Conservation (phyloP, 1,139 yeast genomes). For the Geotrichum phurueaensis region DNA sequence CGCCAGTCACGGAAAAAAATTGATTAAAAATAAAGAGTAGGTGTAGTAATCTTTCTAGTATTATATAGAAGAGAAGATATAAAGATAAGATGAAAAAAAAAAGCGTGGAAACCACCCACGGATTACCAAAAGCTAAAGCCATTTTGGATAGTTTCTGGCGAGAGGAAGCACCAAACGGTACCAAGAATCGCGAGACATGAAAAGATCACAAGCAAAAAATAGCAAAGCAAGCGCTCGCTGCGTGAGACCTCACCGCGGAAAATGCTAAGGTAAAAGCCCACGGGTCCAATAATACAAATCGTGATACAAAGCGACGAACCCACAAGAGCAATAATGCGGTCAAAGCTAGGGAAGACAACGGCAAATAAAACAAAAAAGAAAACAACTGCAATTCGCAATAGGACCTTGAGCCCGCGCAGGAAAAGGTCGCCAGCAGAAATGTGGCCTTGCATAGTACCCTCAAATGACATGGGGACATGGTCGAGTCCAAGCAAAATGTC, state of each 20-base stretch:
- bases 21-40: no score
- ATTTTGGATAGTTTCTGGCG: no score
- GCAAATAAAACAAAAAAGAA: slow-evolving; percentile 46
- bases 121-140: no score
- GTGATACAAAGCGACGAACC: slow-evolving; percentile 80
- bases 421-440: background rate
- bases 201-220: slow-evolving; percentile 40
- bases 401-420: slow-evolving; percentile 31
- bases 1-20: no score
- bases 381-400: slow-evolving; percentile 32
- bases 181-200: slow-evolving; percentile 30
- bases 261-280: slow-evolving; percentile 59
- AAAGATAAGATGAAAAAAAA: no score
- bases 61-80: no score
- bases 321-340: slow-evolving; percentile 71
- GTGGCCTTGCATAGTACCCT: background rate
- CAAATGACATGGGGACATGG: slow-evolving; percentile 34
- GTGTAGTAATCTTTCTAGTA: no score
- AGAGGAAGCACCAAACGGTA: slow-evolving; percentile 27
- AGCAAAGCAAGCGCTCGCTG: slow-evolving; percentile 40
- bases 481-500: slow-evolving; percentile 38
- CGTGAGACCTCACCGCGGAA: slow-evolving; percentile 45
- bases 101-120: no score
- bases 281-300: slow-evolving; percentile 73
- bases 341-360: slow-evolving; percentile 66